Evolutionary conservation across 371 early-diverging fungal species (phyloP).

Genomic region (Dichotomocladium elegans): DNA sequence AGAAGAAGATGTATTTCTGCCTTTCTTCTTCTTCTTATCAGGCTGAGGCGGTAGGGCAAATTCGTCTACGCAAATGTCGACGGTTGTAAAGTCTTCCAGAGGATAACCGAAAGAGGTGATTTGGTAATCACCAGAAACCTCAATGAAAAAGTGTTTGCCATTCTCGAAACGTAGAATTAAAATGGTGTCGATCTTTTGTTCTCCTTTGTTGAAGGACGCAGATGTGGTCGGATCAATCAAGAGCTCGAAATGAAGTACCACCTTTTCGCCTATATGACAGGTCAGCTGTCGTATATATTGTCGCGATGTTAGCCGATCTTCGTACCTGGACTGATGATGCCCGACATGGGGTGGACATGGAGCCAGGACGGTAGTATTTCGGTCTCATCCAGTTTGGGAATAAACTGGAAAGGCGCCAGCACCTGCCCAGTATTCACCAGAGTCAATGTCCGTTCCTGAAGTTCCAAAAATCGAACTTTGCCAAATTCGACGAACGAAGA

Average conservation of each 20-base stretch:
- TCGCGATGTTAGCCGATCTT: background rate
- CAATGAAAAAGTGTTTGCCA: constrained; percentile 83
- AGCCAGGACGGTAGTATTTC: constrained; percentile 65
- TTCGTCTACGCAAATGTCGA: too few species aligned
- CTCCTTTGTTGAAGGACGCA: constrained; percentile 61
- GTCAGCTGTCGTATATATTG: background rate
- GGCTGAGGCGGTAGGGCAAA: too few species aligned
- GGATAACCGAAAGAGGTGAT: constrained; percentile 74
- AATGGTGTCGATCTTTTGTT: constrained; percentile 68
- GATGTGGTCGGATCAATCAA: constrained; percentile 65
- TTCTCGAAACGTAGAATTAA: constrained; percentile 77
- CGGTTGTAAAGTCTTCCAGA: constrained; percentile 59
- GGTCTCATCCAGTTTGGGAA: constrained; percentile 57
- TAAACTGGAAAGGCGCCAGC: constrained; percentile 66
- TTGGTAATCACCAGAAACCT: constrained; percentile 64
- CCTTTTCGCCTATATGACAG: constrained; percentile 46
- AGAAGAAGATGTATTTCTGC: too few species aligned
- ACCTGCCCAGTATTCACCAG: constrained; percentile 80
- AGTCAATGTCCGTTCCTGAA: constrained; percentile 49
- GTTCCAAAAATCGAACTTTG: constrained; percentile 64
- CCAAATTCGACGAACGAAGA: constrained; percentile 71
- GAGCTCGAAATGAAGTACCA: constrained; percentile 63
- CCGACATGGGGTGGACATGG: constrained; percentile 57
- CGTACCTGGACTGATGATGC: constrained; percentile 68
- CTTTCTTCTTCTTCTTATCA: too few species aligned